Percentiles rank a stretch among this genome's conserved stretches.
Evolutionary conservation across 371 early-diverging fungal species (phyloP).

Genomic region (Mucor saturninus): DNA sequence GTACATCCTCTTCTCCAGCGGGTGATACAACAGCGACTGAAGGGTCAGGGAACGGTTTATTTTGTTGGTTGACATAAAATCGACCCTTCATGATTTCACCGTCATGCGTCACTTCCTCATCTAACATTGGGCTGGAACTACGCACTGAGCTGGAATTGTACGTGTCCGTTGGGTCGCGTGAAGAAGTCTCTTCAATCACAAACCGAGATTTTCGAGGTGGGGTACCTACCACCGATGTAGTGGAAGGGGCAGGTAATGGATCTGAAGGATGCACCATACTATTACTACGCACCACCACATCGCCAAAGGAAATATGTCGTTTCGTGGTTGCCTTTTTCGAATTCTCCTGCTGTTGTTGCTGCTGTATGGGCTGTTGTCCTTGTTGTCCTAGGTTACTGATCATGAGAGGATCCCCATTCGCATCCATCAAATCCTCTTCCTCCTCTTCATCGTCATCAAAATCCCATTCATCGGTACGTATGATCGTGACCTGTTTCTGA

Average conservation of each 20-base stretch:
- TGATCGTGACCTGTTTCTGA: slow-evolving; percentile 36
- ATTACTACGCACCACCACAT: slow-evolving; percentile 46
- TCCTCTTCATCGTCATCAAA: slow-evolving; percentile 39
- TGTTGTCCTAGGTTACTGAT: neutral
- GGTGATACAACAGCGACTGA: neutral
- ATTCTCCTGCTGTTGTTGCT: slow-evolving; percentile 15
- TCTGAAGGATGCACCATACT: slow-evolving; percentile 27
- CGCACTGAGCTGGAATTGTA: slow-evolving; percentile 13
- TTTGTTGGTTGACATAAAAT: slow-evolving; percentile 57
- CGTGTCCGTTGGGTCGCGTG: neutral
- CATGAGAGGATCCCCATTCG: neutral
- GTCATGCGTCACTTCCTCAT: slow-evolving; percentile 26
- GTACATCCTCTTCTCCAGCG: neutral
- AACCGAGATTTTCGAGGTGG: slow-evolving; percentile 56
- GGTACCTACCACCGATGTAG: slow-evolving; percentile 2
- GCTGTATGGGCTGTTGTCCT: neutral
- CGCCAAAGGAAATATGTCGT: slow-evolving; percentile 55
- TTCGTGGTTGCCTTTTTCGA: slow-evolving; percentile 10
- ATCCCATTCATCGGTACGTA: slow-evolving; percentile 52
- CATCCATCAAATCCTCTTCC: neutral
- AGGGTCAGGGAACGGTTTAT: neutral
- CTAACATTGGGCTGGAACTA: slow-evolving; percentile 45
- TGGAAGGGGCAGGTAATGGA: slow-evolving; percentile 9
- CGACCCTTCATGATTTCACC: slow-evolving; percentile 64
- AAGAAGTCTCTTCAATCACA: slow-evolving; percentile 49